phyloP scores from a whole-genome alignment of 129 eudicot genomes.

The Pseudognaphalium luteoalbum region DNA sequence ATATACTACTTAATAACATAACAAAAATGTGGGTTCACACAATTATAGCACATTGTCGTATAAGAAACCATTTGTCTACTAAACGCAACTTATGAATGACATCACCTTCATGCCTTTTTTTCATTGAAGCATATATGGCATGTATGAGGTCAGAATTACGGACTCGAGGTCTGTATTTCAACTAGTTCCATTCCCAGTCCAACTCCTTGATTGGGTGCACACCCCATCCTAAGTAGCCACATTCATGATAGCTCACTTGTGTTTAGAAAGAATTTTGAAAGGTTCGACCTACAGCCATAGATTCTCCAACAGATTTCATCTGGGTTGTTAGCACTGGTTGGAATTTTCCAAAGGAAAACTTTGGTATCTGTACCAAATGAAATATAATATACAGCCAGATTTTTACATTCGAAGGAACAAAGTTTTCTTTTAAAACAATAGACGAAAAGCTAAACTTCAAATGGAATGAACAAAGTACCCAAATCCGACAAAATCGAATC shows the following conservation, averaged over 20 bases:
- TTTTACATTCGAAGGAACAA: neutral
- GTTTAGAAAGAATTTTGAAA: slow-evolving; percentile 94
- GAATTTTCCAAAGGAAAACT: slow-evolving; percentile 93
- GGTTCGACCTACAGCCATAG: slow-evolving; percentile 95
- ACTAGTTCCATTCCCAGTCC: slow-evolving; percentile 77
- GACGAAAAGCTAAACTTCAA: too few relatives aligned
- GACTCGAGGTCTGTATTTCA: slow-evolving; percentile 76
- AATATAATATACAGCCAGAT: neutral
- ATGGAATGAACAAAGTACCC: too few relatives aligned
- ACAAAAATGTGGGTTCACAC: too few relatives aligned
- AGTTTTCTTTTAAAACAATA: too few relatives aligned
- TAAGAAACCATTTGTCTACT: slow-evolving; percentile 87
- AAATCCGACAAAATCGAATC: too few relatives aligned
- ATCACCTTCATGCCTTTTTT: slow-evolving; percentile 79
- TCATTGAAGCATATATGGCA: slow-evolving; percentile 87
- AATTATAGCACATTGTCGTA: slow-evolving; percentile 36
- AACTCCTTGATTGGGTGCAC: slow-evolving; percentile 73
- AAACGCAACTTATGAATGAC: slow-evolving; percentile 67
- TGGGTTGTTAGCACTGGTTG: slow-evolving; percentile 78
- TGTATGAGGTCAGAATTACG: slow-evolving; percentile 88
- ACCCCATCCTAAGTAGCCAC: slow-evolving; percentile 97
- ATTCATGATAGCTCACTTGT: slow-evolving; percentile 77
- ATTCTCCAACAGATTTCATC: slow-evolving; percentile 95
- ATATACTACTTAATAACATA: too few relatives aligned
- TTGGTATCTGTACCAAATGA: slow-evolving; percentile 68